phyloP scores from a whole-genome alignment of 768 basidiomycete genomes.

The Trichaptum fuscoviolaceum region DNA sequence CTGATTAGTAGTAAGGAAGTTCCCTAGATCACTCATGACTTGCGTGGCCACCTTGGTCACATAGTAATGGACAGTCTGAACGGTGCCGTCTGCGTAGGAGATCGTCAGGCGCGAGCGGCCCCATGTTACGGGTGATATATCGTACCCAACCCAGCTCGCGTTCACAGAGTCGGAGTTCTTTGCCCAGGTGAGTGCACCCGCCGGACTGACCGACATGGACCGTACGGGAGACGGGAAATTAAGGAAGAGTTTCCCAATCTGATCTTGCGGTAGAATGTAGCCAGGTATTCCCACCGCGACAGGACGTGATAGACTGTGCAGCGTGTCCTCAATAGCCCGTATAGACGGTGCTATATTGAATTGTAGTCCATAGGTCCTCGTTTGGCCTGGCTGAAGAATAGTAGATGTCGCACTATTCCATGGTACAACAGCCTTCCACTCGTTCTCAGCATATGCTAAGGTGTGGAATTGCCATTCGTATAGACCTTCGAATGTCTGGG shows the following conservation, averaged over 20 bases:
- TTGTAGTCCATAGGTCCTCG: slow-evolving; percentile 48
- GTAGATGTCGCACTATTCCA: slow-evolving; percentile 50
- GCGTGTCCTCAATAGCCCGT: slow-evolving; percentile 40
- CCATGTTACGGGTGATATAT: slow-evolving; percentile 39
- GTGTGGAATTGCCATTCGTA: slow-evolving; percentile 61
- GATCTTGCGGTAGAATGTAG: slow-evolving; percentile 46
- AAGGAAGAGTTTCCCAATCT: slow-evolving; percentile 46
- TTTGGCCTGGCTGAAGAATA: slow-evolving; percentile 41
- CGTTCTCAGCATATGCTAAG: slow-evolving; percentile 49
- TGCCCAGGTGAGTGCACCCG: slow-evolving; percentile 41
- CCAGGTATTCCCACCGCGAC: slow-evolving; percentile 50
- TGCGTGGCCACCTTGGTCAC: slow-evolving; percentile 42
- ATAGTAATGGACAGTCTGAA: slow-evolving; percentile 51
- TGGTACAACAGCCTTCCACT: slow-evolving; percentile 46
- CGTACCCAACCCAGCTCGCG: slow-evolving; percentile 41
- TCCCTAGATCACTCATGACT: slow-evolving; percentile 43
- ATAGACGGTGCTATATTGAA: slow-evolving; percentile 48
- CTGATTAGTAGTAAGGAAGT: slow-evolving; percentile 48
- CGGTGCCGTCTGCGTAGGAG: slow-evolving; percentile 43
- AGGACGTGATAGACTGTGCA: slow-evolving; percentile 37
- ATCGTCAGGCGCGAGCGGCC: slow-evolving; percentile 46
- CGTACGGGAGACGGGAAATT: slow-evolving; percentile 36
- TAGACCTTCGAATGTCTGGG: slow-evolving; percentile 54
- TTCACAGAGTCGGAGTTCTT: slow-evolving; percentile 38
- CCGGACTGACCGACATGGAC: slow-evolving; percentile 39